Evolutionary conservation across 1,284 basidiomycete species (phyloP), one percentile per base, ranked within the genome.

Genomic region (Trichosporon coremiiforme): DNA sequence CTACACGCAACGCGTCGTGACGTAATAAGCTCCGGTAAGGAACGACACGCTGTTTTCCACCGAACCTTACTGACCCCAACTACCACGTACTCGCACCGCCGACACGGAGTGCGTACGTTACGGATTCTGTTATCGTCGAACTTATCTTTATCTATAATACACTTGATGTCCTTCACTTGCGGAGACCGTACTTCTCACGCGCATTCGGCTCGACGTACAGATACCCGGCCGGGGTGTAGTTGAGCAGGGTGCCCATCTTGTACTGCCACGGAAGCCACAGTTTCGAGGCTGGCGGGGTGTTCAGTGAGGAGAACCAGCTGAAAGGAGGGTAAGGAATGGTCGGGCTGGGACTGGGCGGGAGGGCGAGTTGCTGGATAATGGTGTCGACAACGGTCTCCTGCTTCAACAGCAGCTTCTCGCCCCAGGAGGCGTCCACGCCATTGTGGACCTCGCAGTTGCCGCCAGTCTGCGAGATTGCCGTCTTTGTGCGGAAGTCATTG

Each of bases 401-500:
- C n/a, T 75, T 55, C 41, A 82, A 75, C n/a, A 80, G 74, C 13
- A 82, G 74, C 33, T 73, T 74, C 41, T 79, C 79, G n/a, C 63
- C 38, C 74, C 76, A 81, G 9, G 74, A 66, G 8, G 77, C 75
- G 60, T 82, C 78, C 63, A 78, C 76, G 53, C 73, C 75, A 50
- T 69, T 68, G 41, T 70, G 67, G 1, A 74, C 73, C 29, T 74
- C 73, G 50, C 73, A 74, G 68, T 70, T 73, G 64, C 79, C 80
- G 17, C 76, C 79, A 20, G 72, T 91, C 87, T 65, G 86, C 80
- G 50, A 87, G 77, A 2, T 83, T 78, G 29, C 89, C 86, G 70
- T 85, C 85, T 90, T 91, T 1, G 88, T 87, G 29, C 93, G 88
- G 84, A 95, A 94, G 74, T 88, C 86, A 67, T 93, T 93, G 76